These are phyloP conservation scores for Laburnicola sp. DNA, from an alignment of 2,329 filamentous ascomycete genomes.

Conservation along the genomic window DNA sequence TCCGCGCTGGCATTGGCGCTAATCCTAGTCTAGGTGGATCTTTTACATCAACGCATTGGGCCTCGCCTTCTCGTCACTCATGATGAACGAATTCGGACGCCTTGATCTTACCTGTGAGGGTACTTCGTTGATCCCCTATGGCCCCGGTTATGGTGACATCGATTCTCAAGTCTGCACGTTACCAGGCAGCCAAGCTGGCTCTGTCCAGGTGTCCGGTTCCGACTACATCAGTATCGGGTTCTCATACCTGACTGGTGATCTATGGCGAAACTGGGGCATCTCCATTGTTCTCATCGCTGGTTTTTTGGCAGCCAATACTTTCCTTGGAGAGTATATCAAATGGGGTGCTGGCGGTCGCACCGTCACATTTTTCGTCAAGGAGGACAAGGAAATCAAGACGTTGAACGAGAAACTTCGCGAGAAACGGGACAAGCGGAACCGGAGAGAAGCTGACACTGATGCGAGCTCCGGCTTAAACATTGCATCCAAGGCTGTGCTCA, in stretches of 20 bases:
- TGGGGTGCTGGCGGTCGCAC: conserved; percentile 80
- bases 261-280: conserved; percentile 71
- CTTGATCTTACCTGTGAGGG: conserved; percentile 70
- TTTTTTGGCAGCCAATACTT: conserved; percentile 72
- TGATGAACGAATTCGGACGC: conserved; percentile 82
- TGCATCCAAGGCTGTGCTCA: conserved; percentile 59
- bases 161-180: conserved; percentile 80
- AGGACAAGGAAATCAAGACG: conserved; percentile 66
- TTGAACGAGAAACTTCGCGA: conserved; percentile 66
- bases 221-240: conserved; percentile 72
- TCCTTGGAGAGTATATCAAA: conserved; percentile 76
- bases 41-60: conserved; percentile 80
- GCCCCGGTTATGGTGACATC: conserved; percentile 70
- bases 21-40: conserved; percentile 60
- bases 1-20: too few relatives aligned
- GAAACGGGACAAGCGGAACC: conserved; percentile 60
- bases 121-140: conserved; percentile 70
- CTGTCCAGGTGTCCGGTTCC: conserved; percentile 63
- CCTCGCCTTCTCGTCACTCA: conserved; percentile 74
- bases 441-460: conserved; percentile 47
- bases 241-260: conserved; percentile 65
- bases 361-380: conserved; percentile 74
- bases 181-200: conserved; percentile 69
- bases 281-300: conserved; percentile 73
- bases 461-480: conserved; percentile 55